Evolutionary conservation across 139 green algal genomes (phyloP).

Genomic region (Chlamydomonas incerta): DNA sequence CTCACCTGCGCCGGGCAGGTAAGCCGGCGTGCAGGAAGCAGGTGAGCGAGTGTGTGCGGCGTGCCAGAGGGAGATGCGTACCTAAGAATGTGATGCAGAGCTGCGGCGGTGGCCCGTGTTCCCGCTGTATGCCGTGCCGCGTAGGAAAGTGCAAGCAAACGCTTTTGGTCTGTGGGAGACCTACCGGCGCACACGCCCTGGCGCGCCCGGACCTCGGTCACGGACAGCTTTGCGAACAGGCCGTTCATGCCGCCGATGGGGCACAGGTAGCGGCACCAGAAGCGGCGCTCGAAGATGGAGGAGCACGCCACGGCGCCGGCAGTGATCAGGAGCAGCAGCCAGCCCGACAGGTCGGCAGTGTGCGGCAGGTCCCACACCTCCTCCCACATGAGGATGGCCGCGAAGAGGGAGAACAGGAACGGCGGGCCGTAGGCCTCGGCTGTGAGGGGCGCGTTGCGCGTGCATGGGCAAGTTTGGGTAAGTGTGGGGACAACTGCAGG

Average conservation of each 20-base stretch:
- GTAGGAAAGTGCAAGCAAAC: too few relatives aligned
- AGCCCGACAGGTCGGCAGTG: constrained; percentile 74
- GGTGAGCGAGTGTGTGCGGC: too few relatives aligned
- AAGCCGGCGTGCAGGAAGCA: too few relatives aligned
- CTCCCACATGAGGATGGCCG: constrained; percentile 84
- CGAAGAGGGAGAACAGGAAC: constrained; percentile 84
- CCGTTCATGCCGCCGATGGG: constrained; percentile 91
- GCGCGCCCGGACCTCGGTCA: constrained; percentile 83
- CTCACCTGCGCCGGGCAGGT: constrained; percentile 49
- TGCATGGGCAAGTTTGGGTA: too few relatives aligned
- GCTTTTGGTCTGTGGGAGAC: background rate
- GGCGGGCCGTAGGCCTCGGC: constrained; percentile 69
- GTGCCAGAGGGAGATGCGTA: too few relatives aligned
- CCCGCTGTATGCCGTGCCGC: too few relatives aligned
- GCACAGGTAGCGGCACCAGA: constrained; percentile 86
- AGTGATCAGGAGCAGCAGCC: constrained; percentile 90
- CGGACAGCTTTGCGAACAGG: constrained; percentile 86
- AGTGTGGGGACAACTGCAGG: too few relatives aligned
- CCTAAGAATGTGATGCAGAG: too few relatives aligned
- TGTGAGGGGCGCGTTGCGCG: constrained; percentile 36
- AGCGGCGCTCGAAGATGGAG: constrained; percentile 76
- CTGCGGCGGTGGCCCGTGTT: too few relatives aligned
- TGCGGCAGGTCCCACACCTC: constrained; percentile 85
- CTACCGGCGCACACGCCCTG: constrained; percentile 82
- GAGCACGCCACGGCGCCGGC: constrained; percentile 76